These are phyloP conservation scores for Solanum chacoense DNA, from an alignment of 305 asterid species.

Conservation along the genomic window DNA sequence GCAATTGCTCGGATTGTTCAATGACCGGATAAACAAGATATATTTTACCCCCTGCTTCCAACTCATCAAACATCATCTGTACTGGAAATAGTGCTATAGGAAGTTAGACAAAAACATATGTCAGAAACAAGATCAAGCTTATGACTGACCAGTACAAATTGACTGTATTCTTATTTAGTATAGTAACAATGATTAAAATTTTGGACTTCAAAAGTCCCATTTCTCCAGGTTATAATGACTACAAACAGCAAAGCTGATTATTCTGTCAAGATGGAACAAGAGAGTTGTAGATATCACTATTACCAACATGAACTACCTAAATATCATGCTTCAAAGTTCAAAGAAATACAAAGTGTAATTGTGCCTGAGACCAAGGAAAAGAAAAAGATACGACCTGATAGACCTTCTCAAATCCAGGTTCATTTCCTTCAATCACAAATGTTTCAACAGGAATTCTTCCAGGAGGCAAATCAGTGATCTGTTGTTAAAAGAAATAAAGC, in stretches of 20 bases:
- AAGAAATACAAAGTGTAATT: not conserved
- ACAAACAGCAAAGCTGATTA: not conserved
- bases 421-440: conserved; percentile 60
- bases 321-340: not conserved
- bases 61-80: conserved; percentile 83
- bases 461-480: conserved; percentile 89
- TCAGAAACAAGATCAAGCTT: not conserved
- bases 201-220: not conserved
- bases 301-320: not conserved
- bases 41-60: conserved; percentile 68
- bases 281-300: not conserved
- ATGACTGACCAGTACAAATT: not conserved
- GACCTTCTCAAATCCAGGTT: conserved; percentile 61
- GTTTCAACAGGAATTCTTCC: conserved; percentile 89
- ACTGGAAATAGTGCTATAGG: conserved; percentile 1
- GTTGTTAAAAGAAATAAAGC: conserved; percentile 4
- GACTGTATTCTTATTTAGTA: not conserved
- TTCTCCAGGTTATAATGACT: not conserved
- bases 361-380: not conserved
- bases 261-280: not conserved
- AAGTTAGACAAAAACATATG: not conserved
- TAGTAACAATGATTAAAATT: not conserved
- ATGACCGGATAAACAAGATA: conserved; percentile 78
- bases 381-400: conserved; percentile 39
- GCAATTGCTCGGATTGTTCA: conserved; percentile 77